Base-by-base conservation (phyloP, 495 filamentous ascomycete genomes). In the Trichoderma orchidacearum region DNA sequence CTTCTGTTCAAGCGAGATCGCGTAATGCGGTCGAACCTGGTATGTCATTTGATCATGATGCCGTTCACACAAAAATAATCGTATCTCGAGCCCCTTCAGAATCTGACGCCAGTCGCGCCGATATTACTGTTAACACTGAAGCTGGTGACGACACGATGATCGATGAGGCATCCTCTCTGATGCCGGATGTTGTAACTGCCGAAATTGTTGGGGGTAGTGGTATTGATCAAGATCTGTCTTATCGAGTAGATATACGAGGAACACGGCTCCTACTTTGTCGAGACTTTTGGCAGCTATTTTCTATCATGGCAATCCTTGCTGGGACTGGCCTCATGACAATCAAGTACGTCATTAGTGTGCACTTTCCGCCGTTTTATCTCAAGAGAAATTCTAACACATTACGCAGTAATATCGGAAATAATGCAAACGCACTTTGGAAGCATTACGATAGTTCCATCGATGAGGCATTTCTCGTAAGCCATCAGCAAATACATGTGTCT, bases 271-370 rank as follows among this genome's bases (percentile, higher is more conserved):
- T 96, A n/a, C 73, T 72, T 31, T 79, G 76, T 50, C 59, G 84
- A 54, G 88, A 95, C 53, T 98, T 97, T 69, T 97, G 90, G 89
- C 83, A 93, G 61, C 71, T 94, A 35, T 97, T 90, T 66, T 62
- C 79, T 53, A 80, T 94, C 34, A 85, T 97, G 79, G 92, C 85
- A 30, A 77, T 96, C 15, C 73, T 97, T 59, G 89, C 90, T 18
- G 93, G 93, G 38, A 87, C 96, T 64, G 93, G 93, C 11, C 70
- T 97, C 64, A 98, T 98, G 93, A 97, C 94, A 3, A 98, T 98
- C 67, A 98, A 98, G 90, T 95, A 73, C 70, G 89, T 79, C 21
- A 6, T 28, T 4, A 6, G 15, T 18, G 21, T 30, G 12, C 8
- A 25, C n/a, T 30, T 53, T n/a, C n/a, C 29, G 3, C 30, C 30